Percentiles rank a stretch among this genome's conserved stretches.
Conservation (phyloP, 1,139 yeast genomes). For the Kodamaea fungicola region DNA sequence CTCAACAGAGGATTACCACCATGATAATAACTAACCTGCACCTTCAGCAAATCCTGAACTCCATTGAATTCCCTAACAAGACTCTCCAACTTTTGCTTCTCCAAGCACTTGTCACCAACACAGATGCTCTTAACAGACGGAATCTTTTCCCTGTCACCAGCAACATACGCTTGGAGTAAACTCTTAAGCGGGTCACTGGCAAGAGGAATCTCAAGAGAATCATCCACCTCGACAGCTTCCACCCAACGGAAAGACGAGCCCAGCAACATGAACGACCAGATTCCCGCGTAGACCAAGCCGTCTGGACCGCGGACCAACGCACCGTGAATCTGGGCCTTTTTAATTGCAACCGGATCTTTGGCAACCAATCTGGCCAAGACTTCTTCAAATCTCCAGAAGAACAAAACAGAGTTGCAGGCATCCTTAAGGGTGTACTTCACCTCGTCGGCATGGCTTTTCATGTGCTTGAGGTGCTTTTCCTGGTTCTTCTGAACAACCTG, state of each 20-base stretch:
- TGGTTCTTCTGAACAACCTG: not conserved
- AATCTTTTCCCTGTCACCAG: not conserved
- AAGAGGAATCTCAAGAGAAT: not conserved
- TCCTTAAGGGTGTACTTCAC: not conserved
- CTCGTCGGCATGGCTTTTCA: not conserved
- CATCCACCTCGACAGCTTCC: not conserved
- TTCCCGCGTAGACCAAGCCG: not conserved
- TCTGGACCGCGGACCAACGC: not conserved
- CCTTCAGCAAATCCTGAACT: not conserved
- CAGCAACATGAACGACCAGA: not conserved
- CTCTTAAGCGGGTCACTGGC: not conserved
- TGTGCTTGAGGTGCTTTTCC: not conserved
- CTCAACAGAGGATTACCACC: not conserved
- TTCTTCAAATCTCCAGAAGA: not conserved
- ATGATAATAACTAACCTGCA: not conserved
- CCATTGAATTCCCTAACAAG: not conserved
- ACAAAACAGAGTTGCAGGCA: not conserved
- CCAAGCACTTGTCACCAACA: not conserved
- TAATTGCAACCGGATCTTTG: not conserved
- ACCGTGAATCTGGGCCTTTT: not conserved
- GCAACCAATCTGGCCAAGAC: not conserved
- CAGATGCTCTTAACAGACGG: not conserved
- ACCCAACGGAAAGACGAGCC: not conserved
- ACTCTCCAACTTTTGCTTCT: not conserved
- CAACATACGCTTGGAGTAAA: not conserved